Conservation (phyloP, 768 basidiomycete genomes). For the Dendrothele bispora region DNA sequence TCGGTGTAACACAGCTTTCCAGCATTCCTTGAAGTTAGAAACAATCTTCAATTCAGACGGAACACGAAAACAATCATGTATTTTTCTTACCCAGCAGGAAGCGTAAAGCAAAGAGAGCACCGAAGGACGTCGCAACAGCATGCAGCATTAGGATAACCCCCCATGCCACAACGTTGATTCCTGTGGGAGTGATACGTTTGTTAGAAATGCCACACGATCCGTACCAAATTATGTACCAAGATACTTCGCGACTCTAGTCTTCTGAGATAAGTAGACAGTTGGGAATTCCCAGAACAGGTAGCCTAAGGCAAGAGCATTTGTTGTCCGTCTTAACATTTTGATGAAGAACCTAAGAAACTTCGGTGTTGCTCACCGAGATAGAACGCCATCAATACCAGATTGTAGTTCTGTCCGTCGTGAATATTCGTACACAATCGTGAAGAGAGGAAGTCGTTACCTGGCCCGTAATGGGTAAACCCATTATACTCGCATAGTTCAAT, state of each 20-base stretch:
- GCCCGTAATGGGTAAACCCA: constrained; percentile 65
- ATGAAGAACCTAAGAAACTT: not conserved
- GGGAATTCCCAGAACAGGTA: constrained; percentile 66
- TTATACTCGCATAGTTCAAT: constrained; percentile 68
- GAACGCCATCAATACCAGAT: constrained; percentile 63
- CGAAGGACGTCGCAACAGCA: constrained; percentile 53
- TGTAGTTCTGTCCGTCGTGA: constrained; percentile 48
- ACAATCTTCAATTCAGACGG: not conserved
- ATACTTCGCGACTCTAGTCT: constrained; percentile 58
- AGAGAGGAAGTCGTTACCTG: constrained; percentile 36
- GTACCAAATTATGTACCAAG: constrained; percentile 39
- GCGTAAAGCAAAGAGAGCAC: constrained; percentile 61
- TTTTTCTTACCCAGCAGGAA: constrained; percentile 54
- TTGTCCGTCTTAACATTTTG: not conserved
- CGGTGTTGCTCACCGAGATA: constrained; percentile 44
- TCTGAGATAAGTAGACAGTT: constrained; percentile 65
- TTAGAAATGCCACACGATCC: not conserved
- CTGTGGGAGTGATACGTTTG: constrained; percentile 21
- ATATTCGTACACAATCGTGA: not conserved
- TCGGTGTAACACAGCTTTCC: constrained; percentile 65
- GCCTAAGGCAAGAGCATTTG: too few species aligned
- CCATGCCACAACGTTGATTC: constrained; percentile 61
- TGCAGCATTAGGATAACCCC: constrained; percentile 61
- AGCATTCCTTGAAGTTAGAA: constrained; percentile 49
- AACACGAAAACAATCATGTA: not conserved